phyloP scores from a whole-genome alignment of 441 rosid genomes.

The Rhodomyrtus psidioides region DNA sequence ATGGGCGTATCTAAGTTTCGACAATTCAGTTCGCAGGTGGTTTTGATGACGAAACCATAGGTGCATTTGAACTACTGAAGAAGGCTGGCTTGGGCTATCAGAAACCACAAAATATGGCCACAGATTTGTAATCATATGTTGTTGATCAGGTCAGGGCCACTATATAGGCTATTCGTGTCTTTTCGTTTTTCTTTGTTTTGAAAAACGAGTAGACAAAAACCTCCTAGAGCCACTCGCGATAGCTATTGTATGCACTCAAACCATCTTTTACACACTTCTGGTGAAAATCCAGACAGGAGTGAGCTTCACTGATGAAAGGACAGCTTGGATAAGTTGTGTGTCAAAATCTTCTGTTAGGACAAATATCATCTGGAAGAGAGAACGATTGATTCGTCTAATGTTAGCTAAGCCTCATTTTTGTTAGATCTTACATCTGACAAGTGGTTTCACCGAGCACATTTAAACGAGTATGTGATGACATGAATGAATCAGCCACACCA shows the following conservation, averaged over 20 bases:
- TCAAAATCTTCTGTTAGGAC: not conserved
- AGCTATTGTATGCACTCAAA: not conserved
- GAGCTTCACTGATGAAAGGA: not conserved
- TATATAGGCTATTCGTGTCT: not conserved
- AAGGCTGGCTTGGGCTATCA: constrained; percentile 13
- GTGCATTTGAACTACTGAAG: constrained; percentile 46
- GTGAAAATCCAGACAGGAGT: not conserved
- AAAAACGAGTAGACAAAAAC: not conserved
- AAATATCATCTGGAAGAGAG: not conserved
- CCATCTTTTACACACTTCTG: not conserved
- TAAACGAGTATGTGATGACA: not conserved
- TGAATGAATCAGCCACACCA: not conserved
- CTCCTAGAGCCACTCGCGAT: not conserved
- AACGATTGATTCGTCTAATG: not conserved
- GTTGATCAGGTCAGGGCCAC: not conserved
- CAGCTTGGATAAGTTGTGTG: not conserved
- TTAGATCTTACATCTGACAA: not conserved
- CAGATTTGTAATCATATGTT: not conserved
- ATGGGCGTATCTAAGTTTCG: not conserved
- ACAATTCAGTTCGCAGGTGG: constrained; percentile 66
- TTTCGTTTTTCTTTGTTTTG: not conserved
- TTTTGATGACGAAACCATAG: constrained; percentile 41
- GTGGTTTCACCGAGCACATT: not conserved
- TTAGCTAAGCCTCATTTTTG: not conserved
- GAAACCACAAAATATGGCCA: constrained; percentile 11